Conservation (phyloP, 1,139 yeast species). For the Blastobotrys arbuscula region DNA sequence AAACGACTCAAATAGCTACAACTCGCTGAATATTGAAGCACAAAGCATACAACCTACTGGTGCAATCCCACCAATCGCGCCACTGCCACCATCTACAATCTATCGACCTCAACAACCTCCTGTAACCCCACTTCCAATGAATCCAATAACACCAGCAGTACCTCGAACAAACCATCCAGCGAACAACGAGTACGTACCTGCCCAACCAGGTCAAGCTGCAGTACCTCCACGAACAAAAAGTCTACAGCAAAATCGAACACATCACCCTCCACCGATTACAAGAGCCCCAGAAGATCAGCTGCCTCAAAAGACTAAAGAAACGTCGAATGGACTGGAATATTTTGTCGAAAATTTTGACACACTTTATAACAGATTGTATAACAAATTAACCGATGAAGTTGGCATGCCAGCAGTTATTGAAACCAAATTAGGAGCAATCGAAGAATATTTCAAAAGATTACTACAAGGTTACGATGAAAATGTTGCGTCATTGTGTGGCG, state of each 20-base stretch:
- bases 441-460: neutral
- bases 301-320: neutral
- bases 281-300: neutral
- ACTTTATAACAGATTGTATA: neutral
- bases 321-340: too few species aligned
- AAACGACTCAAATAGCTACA: too few species aligned
- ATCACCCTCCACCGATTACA: neutral
- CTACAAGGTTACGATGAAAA: neutral
- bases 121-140: neutral
- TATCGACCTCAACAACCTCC: neutral
- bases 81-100: neutral
- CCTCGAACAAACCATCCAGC: neutral
- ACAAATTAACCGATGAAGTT: neutral
- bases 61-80: too few species aligned
- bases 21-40: too few species aligned
- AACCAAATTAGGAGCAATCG: neutral
- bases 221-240: neutral
- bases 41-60: too few species aligned
- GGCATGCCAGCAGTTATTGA: neutral
- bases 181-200: too few species aligned
- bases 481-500: neutral
- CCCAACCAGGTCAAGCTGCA: neutral
- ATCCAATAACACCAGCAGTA: neutral
- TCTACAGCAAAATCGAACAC: neutral
- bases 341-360: neutral